phyloP scores from a whole-genome alignment of 139 green algal species.

The Chlorella sp. region DNA sequence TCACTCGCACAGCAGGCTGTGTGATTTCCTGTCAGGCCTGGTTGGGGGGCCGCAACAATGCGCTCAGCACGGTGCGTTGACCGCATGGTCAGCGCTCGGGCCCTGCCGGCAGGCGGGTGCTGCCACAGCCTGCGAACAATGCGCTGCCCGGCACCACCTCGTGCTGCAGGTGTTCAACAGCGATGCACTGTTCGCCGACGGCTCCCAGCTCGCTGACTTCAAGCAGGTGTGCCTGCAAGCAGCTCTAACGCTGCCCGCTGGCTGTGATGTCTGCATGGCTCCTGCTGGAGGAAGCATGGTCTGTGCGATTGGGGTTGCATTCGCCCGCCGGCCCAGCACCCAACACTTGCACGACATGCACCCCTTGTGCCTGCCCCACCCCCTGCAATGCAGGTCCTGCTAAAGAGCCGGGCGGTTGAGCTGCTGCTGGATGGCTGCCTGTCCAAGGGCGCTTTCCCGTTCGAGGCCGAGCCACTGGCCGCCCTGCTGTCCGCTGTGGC shows the following conservation, averaged over 20 bases:
- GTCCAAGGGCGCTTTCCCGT: not conserved
- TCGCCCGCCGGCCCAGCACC: not conserved
- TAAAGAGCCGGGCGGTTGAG: conserved; percentile 9
- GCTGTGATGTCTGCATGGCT: not conserved
- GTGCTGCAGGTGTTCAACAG: conserved; percentile 2
- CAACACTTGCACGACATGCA: not conserved
- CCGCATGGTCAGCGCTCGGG: too few relatives aligned
- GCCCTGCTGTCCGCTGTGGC: conserved; percentile 21
- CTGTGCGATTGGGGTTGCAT: too few relatives aligned
- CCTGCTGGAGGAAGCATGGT: not conserved
- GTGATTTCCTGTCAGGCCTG: too few relatives aligned
- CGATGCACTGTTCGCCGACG: conserved; percentile 4
- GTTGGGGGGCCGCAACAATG: too few relatives aligned
- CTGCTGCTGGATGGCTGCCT: conserved; percentile 19
- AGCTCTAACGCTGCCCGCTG: not conserved
- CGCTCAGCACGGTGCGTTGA: too few relatives aligned
- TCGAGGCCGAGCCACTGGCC: not conserved
- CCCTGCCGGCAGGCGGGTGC: not conserved
- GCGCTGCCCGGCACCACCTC: not conserved
- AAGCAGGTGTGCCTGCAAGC: not conserved
- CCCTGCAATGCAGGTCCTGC: conserved; percentile 12
- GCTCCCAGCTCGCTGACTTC: conserved; percentile 21
- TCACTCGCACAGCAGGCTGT: not conserved
- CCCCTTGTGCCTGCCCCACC: not conserved
- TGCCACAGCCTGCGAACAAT: too few relatives aligned